Percentiles rank a stretch among this genome's conserved stretches.
phyloP scores from a whole-genome alignment of 2,329 filamentous ascomycete genomes.

The Paecilomyces variotii region DNA sequence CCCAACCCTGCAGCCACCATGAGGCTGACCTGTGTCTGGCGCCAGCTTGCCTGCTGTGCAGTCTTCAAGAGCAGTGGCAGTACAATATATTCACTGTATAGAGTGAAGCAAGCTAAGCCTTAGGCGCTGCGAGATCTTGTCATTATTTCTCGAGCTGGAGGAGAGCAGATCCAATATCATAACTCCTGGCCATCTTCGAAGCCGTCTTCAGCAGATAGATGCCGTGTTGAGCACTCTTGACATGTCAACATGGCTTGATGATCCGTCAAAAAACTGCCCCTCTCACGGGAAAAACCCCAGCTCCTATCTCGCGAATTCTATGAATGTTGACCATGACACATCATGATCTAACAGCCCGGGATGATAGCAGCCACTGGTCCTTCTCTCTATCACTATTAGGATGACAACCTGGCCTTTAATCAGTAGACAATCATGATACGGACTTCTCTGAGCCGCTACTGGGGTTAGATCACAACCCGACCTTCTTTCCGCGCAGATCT shows the following conservation, averaged over 20 bases:
- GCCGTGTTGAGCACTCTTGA: neutral
- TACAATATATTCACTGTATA: neutral
- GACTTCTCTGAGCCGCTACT: neutral
- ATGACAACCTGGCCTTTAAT: neutral
- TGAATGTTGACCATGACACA: neutral
- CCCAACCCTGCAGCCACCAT: neutral
- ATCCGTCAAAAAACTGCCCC: neutral
- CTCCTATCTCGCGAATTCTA: neutral
- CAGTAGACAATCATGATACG: neutral
- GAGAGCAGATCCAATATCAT: neutral
- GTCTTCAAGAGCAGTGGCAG: neutral
- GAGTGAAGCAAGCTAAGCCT: neutral
- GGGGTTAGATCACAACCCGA: neutral
- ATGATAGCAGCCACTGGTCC: neutral
- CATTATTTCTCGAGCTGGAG: neutral
- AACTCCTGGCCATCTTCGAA: neutral
- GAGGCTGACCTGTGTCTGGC: neutral
- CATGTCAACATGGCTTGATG: neutral
- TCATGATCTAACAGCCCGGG: neutral
- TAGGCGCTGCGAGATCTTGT: neutral
- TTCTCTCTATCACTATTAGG: neutral
- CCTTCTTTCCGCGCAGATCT: neutral
- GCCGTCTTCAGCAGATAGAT: neutral
- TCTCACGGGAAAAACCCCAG: neutral
- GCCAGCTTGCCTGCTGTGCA: neutral